Base-by-base conservation (phyloP, 2,329 filamentous ascomycete species). In the Rutstroemia sp. region DNA sequence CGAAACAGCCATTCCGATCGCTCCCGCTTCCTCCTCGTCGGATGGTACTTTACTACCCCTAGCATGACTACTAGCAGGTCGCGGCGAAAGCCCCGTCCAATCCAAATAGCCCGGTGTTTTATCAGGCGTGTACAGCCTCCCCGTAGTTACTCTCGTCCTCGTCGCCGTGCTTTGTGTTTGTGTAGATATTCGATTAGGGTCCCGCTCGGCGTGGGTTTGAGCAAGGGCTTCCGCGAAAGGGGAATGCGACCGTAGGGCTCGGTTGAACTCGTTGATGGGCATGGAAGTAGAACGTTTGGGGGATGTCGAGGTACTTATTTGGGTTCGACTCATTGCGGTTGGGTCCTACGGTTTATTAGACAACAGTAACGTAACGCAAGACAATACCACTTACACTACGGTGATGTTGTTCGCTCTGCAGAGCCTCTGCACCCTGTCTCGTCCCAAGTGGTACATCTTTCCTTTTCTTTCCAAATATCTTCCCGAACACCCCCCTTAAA, bases 1-100 rank as follows among this genome's bases (percentile, higher is more conserved):
- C 2, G 81, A 83, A 48, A 86, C 78, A 48, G 82, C 82, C 17
- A 78, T 77, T n/a, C 82, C 83, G 57, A 85, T 84, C 17, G 52
- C 46, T n/a, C 58, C 57, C 16, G 59, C 56, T 14, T 52, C 54
- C 12, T 62, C 64, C 42, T 54, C 62, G 19, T 63, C 61, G 17
- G 59, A 51, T 14, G 71, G 64, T 51, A 71, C 62, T 23, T 70
- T 71, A 46, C 72, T 77, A 21, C 73, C 75, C 38, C 78, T 76
- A 6, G 74, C 80, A 45, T 83, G 80, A 6, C 75, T 76, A 63
- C 81, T 85, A n/a, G 79, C 80, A 19, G 83, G 82, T 39, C 83
- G 75, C 0, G 83, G 82, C 2, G 80, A 81, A 46, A 86, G 71
- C 0, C 82, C 83, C 2, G 73, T 73, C 60, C 79, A 73, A 56